Percentiles rank a stretch among this genome's conserved stretches.
phyloP scores from a whole-genome alignment of 2,329 filamentous ascomycete species.

The Cladosporium sp. region DNA sequence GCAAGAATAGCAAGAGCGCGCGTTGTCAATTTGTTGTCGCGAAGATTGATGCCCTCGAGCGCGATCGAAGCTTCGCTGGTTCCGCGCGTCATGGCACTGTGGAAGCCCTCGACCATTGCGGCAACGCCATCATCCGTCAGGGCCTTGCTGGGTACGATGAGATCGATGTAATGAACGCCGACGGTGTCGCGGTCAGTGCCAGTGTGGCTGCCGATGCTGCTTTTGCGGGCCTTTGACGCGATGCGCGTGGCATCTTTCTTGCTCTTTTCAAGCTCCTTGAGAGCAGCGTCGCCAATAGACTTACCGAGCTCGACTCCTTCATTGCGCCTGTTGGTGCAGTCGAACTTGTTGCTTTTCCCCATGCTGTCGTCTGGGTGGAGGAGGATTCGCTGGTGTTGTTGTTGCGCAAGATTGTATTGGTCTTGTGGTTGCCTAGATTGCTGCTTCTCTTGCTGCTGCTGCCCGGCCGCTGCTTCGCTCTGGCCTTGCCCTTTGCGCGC shows the following conservation, averaged over 20 bases:
- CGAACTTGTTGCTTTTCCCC: slow-evolving; percentile 35
- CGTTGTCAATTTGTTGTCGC: slow-evolving; percentile 41
- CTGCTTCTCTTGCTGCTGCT: neutral
- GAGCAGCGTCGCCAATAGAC: slow-evolving; percentile 42
- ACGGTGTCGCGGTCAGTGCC: slow-evolving; percentile 14
- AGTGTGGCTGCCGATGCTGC: slow-evolving; percentile 21
- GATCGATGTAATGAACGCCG: slow-evolving; percentile 32
- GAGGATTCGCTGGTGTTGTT: too few relatives aligned
- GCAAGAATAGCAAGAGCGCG: slow-evolving; percentile 38
- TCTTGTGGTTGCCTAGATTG: neutral
- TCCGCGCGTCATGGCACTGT: slow-evolving; percentile 34
- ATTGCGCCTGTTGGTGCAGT: slow-evolving; percentile 41
- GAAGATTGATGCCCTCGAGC: slow-evolving; percentile 44
- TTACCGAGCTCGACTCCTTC: slow-evolving; percentile 43
- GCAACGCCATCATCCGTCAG: slow-evolving; percentile 44
- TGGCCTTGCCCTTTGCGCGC: neutral
- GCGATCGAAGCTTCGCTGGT: slow-evolving; percentile 27
- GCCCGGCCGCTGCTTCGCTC: neutral
- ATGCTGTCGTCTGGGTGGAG: slow-evolving; percentile 7
- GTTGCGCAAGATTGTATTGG: too few relatives aligned
- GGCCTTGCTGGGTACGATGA: slow-evolving; percentile 42
- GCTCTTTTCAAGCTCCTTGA: slow-evolving; percentile 30
- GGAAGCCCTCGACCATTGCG: slow-evolving; percentile 40
- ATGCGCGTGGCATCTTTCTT: slow-evolving; percentile 25
- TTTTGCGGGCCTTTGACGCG: slow-evolving; percentile 23